Evolutionary conservation across 2,329 filamentous ascomycete genomes (phyloP), one percentile per base, ranked within the genome.

Genomic region (Trichoderma pleuroti): DNA sequence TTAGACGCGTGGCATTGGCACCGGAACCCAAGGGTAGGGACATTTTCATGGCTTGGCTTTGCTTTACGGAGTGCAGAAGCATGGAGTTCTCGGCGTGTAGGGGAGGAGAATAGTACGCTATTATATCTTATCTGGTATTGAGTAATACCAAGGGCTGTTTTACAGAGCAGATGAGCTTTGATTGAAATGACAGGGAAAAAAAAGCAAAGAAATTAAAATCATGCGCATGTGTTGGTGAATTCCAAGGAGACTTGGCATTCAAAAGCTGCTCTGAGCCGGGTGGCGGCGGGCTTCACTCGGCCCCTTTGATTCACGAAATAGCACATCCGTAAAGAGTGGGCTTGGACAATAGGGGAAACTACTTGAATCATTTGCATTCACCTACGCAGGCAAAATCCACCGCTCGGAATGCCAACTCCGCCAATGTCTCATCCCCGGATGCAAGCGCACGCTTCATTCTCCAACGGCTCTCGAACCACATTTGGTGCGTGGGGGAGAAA

Each of bases 71-170:
- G 34, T 39, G 39, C 39, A 49, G 46, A 62, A 61, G 46, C 46
- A 68, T 46, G 69, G 69, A 71, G 69, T 71, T 71, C 34, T 67
- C n/a, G 69, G 69, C 69, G 69, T 46, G 61, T 32, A 56, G 54
- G 24, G 34, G 63, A 57, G 61, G 63, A 57, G 61, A n/a, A 66
- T 42, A 57, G 42, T 39, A 54, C 59, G 30, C 39, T 54, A 39
- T 63, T 10, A 34, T 36, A 8, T 63, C 6, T 42, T 36, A 8
- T 63, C 6, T 42, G 46, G 16, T 18, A 70, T 42, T 39, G 14
- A 63, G 28, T 62, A n/a, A 63, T 18, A 21, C 39, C 12, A 12
- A 52, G 16, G 39, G 4, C 39, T 21, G 11, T n/a, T 59, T 39
- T 68, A 39, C 56, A n/a, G 56, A 52, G 28, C 24, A 68, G 30